Base-by-base conservation (phyloP, 2,329 filamentous ascomycete genomes). In the Diaporthe australafricana region DNA sequence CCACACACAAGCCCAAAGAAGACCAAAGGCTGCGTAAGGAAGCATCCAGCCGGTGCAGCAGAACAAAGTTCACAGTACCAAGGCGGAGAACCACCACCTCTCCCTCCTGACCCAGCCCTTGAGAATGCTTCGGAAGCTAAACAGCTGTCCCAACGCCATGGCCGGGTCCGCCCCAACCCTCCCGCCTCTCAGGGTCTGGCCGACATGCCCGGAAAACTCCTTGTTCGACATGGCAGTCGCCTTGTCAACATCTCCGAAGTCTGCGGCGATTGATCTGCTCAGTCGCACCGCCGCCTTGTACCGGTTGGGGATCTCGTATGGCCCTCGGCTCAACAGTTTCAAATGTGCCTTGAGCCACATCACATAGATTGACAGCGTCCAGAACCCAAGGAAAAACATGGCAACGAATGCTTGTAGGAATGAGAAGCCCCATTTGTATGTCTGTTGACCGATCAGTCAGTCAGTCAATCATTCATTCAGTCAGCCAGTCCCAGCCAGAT, bases 371-470 rank as follows among this genome's bases (percentile, higher is more conserved):
- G 40, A 47, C 1, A 62, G 11, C 20, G 56, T 16, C 56, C 56
- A 62, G 2, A 62, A 2, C 11, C 8, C 4, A 38, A 62, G 27
- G 9, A 62, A 25, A 3, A 62, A n/a, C 17, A 62, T 30, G 25
- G 56, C 25, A 2, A 62, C 9, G 25, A 45, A 45, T 5, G 40
- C 56, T 62, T 62, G 56, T 1, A 62, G 2, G 56, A 47, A 62
- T 6, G 56, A 62, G 22, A 62, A 62, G 17, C 56, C 56, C 56
- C 56, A 62, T 47, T 62, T 62, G n/a, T 62, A 62, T 7, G 56
- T 8, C 56, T 62, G 38, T 62, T 14, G 17, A 7, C n/a, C n/a
- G n/a, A n/a, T n/a, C n/a, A n/a, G n/a, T n/a, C n/a, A n/a, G n/a
- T n/a, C n/a, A n/a, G n/a, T n/a, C n/a, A n/a, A n/a, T n/a, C n/a